phyloP scores from a whole-genome alignment of 2,329 filamentous ascomycete species.

The Xylaria sp. region DNA sequence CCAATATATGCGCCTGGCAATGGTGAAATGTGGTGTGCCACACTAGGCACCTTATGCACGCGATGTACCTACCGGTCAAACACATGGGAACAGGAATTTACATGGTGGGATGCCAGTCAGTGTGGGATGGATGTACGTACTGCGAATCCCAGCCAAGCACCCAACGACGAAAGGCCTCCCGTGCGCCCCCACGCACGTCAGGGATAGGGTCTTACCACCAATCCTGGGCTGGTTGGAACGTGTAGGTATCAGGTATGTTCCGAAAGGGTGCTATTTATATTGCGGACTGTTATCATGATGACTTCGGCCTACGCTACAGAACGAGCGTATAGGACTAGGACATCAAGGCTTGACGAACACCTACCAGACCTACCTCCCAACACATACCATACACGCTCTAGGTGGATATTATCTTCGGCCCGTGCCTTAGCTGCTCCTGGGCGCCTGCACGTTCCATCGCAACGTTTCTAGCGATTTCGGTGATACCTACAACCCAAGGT shows the following conservation, averaged over 20 bases:
- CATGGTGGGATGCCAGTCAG: constrained; percentile 18
- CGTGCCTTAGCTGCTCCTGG: constrained; percentile 19
- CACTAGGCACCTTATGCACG: constrained; percentile 1
- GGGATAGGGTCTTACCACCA: constrained; percentile 25
- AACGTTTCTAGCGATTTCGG: neutral
- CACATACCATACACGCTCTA: constrained; percentile 1
- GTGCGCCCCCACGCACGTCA: constrained; percentile 22
- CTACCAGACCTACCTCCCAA: neutral
- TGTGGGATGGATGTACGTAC: constrained; percentile 22
- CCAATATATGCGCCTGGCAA: constrained; percentile 7
- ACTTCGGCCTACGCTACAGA: neutral
- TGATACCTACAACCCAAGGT: neutral
- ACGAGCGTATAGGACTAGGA: too few relatives aligned
- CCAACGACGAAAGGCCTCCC: constrained; percentile 19
- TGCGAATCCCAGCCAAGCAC: constrained; percentile 20
- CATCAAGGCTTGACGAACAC: constrained; percentile 6
- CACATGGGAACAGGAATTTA: constrained; percentile 20
- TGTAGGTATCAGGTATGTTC: constrained; percentile 20
- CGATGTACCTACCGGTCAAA: constrained; percentile 10
- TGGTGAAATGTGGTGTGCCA: constrained; percentile 3
- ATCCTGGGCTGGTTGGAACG: constrained; percentile 12
- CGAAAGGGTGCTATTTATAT: constrained; percentile 17
- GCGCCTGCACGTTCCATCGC: constrained; percentile 16
- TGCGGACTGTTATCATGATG: constrained; percentile 6
- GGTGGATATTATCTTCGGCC: constrained; percentile 21